Base-by-base conservation (phyloP, 2,329 filamentous ascomycete species). In the Nigrograna mackinnonii region DNA sequence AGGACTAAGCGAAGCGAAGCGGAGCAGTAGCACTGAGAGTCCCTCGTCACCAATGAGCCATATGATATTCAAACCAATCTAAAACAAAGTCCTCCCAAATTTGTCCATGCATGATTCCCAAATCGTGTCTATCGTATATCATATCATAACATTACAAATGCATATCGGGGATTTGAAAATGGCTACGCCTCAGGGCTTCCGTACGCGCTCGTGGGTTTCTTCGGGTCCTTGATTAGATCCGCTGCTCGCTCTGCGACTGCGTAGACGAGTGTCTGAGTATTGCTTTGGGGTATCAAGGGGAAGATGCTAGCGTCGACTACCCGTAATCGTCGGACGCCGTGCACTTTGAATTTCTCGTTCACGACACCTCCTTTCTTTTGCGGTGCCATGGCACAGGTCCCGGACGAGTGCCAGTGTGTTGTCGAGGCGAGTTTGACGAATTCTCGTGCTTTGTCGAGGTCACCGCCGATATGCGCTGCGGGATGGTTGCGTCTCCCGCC, bases 381-480 rank as follows among this genome's bases (percentile, higher is more conserved):
- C 14, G 52, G 53, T 22, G 46, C 47, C 58, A 57, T 63, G 13
- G 44, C 49, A 21, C 50, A 56, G 1, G 52, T 54, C 6, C 57
- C 47, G 3, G 37, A 39, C 6, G 57, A 49, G 39, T 65, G 53
- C 33, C 49, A 60, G 35, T 58, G 55, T 7, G 50, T 51, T 2
- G 30, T 22, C 13, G 24, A 28, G 6, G 32, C 41, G 3, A 44
- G n/a, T 28, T 37, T 41, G 6, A 46, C 43, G n/a, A 41, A 46
- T 9, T 44, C 24, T 20, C 52, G 52, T 3, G 50, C 52, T n/a
- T 46, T 41, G 1, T 52, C 47, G 1, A 60, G 35, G 40, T 49
- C 44, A 16, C 40, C 32, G 17, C 46, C 20, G 16, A 50, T 5
- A 22, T 50, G 46, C 11, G 44, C 35, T 2, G 17, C 14, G 4